Percentiles rank a stretch among this genome's conserved stretches.
Evolutionary conservation across 495 filamentous ascomycete genomes (phyloP).

Genomic region (Aspergillus kassunensis): DNA sequence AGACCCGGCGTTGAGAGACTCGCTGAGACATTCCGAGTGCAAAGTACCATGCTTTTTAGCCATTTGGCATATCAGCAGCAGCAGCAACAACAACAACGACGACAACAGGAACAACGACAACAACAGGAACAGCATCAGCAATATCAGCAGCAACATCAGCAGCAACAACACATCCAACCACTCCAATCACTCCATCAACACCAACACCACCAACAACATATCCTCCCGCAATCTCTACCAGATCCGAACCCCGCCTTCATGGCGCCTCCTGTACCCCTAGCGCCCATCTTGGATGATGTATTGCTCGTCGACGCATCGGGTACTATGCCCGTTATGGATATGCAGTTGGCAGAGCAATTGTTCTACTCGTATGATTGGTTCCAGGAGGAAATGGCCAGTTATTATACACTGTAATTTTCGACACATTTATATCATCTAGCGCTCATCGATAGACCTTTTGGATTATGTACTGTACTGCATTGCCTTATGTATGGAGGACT

Average conservation of each 20-base stretch:
- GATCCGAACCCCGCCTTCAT: conserved; percentile 11
- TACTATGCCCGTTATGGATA: conserved; percentile 35
- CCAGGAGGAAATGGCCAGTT: conserved; percentile 43
- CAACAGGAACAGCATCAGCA: too few relatives aligned
- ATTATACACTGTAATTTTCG: conserved; percentile 45
- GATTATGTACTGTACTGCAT: too few relatives aligned
- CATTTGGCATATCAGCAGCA: conserved; percentile 36
- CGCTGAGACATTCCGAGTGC: conserved; percentile 42
- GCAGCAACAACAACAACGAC: conserved; percentile 19
- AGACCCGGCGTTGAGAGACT: conserved; percentile 46
- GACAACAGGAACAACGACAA: too few relatives aligned
- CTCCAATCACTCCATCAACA: too few relatives aligned
- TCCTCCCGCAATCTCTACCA: conserved; percentile 13
- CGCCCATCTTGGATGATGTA: conserved; percentile 42
- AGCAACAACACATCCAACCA: conserved; percentile 17
- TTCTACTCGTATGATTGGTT: conserved; percentile 46
- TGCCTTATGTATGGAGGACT: too few relatives aligned
- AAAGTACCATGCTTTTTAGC: conserved; percentile 46
- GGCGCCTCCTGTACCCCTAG: conserved; percentile 36
- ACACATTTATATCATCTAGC: too few relatives aligned
- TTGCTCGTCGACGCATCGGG: conserved; percentile 36
- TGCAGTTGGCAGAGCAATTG: conserved; percentile 40
- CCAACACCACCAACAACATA: conserved; percentile 18
- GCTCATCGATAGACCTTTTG: too few relatives aligned
- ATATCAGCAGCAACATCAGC: conserved; percentile 28